Base-by-base conservation (phyloP, 2,329 filamentous ascomycete species). In the Botrytis cinerea region DNA sequence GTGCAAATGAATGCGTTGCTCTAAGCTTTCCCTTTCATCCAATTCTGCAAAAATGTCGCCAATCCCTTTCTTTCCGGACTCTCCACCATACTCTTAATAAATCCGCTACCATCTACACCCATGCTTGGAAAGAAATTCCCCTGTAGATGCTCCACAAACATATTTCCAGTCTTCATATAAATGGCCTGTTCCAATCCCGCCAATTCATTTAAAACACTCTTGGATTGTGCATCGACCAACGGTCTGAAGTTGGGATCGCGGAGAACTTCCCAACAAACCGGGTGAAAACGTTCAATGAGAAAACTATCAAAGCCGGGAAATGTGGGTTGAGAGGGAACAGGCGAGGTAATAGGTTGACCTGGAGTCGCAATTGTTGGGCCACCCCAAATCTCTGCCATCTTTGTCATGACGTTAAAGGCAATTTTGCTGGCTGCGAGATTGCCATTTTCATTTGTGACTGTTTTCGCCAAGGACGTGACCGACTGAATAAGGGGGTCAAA, bases 251-350 rank as follows among this genome's bases (percentile, higher is more conserved):
- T 87, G 9, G 92, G 86, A 62, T 95, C 92, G 57, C 89, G 90
- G 51, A 97, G 89, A 10, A 98, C 90, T 59, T 93, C 92, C 96
- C 96, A 99, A 81, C 93, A 95, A 12, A 97, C 87, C 0, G 93
- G 89, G 74, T 97, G 95, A 84, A 99, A 97, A 35, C 92, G 89
- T 61, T 93, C 90, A 74, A 98, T 92, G 83, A 97, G 92, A 83
- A 97, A 98, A 73, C 89, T 88, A 78, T 97, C 94, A 81, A 99
- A 99, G 10, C 96, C 95, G 2, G 95, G 93, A 43, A 99, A 90
- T 28, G 83, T 84, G 18, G 90, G 89, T 18, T 83, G 81, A 6
- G 89, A 85, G 2, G 86, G 85, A 6, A 85, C 83, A 18, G 84
- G 85, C 0, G 88, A 76, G 7, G 86, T 83, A 4, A 82, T 82